phyloP scores from a whole-genome alignment of 1,284 basidiomycete genomes.

The Heterobasidion occidentale region DNA sequence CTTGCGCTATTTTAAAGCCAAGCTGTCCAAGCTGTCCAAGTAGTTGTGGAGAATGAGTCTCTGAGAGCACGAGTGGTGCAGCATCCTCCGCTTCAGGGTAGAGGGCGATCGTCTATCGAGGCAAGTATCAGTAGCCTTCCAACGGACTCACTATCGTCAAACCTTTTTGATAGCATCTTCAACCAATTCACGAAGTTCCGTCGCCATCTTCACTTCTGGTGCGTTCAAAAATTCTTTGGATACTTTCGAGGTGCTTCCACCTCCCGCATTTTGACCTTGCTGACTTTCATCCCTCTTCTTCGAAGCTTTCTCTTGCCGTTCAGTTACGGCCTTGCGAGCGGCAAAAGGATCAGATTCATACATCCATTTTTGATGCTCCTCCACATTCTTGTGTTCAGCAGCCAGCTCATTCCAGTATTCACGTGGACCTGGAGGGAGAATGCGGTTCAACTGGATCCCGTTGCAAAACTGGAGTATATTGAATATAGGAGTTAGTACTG shows the following conservation, averaged over 20 bases:
- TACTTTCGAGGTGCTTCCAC: constrained; percentile 10
- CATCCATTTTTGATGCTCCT: constrained; percentile 77
- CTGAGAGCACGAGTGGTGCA: constrained; percentile 35
- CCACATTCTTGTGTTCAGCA: constrained; percentile 58
- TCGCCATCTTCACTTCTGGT: constrained; percentile 85
- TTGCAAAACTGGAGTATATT: constrained; percentile 59
- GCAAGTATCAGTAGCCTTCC: background rate
- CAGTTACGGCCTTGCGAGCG: constrained; percentile 59
- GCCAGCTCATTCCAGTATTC: constrained; percentile 82
- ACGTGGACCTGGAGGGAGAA: constrained; percentile 74
- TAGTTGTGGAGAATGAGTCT: constrained; percentile 33
- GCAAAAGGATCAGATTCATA: constrained; percentile 82
- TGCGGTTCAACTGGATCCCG: constrained; percentile 66
- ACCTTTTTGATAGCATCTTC: constrained; percentile 82
- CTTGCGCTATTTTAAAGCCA: constrained; percentile 50
- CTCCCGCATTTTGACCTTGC: constrained; percentile 5
- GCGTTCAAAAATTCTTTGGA: constrained; percentile 54
- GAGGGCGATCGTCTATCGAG: constrained; percentile 38
- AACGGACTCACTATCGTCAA: constrained; percentile 4
- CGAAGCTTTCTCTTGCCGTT: constrained; percentile 50
- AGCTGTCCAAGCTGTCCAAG: constrained; percentile 40
- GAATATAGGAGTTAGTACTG: background rate
- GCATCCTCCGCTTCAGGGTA: constrained; percentile 45
- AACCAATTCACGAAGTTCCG: constrained; percentile 68
- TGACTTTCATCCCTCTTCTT: constrained; percentile 32